Base-by-base conservation (phyloP, 371 early-diverging fungal species). In the Apophysomyces variabilis region DNA sequence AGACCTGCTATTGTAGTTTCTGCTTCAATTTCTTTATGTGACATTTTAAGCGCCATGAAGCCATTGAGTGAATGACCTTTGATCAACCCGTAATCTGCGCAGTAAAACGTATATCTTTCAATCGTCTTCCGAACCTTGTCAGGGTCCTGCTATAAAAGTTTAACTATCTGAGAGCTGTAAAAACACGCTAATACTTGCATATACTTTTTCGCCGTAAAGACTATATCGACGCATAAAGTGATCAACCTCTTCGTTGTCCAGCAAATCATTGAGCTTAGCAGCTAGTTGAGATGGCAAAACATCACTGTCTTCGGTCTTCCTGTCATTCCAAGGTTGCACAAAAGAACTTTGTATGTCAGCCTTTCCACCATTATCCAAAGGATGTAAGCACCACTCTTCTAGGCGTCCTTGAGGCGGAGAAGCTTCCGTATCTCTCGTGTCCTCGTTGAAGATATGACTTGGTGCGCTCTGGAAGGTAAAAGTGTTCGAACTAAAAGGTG, bases 91-190 rank as follows among this genome's bases (percentile, higher is more conserved):
- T 74, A 68, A 8, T 79, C 76, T 16, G 83, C 83, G 13, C 82
- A 83, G 62, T 89, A 89, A 57, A 86, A 85, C 0, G 82, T 86
- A 56, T 83, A 89, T 13, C 89, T 71, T 54, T 85, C 76, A 0
- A 68, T 62, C n/a, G 47, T 58, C 26, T 68, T 64, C 26, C 67
- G 63, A 1, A 80, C 64, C 44, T 62, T 60, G 44, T 62, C 65
- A n/a, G 76, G 71, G 54, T 78, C 77, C 77, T 79, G 66, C 11
- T 37, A 43, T 50, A n/a, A 9, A 46, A 38, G 16, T 38, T 32
- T 39, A 37, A 12, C n/a, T 57, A 54, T 61, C 12, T 38, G 5
- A 58, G 37, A 58, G n/a, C 37, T 32, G 38, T 5, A n/a, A 36
- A 38, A n/a, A 36, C n/a, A 38, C 41, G 4, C 9, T 3, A 56